Base-by-base conservation (phyloP, 805 yeast genomes). In the Saturnispora halmiae region DNA sequence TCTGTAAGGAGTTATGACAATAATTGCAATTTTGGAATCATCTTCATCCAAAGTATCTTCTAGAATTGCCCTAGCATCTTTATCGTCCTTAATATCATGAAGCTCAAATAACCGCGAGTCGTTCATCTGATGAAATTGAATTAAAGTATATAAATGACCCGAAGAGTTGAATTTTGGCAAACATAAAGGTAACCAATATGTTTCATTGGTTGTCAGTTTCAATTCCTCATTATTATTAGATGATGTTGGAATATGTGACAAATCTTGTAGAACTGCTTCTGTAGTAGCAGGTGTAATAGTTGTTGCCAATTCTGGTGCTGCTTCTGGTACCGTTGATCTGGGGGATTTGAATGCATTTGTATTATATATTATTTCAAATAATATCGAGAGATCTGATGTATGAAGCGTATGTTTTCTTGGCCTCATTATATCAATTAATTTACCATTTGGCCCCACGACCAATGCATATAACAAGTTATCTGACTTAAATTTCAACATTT, bases 131-230 rank as follows among this genome's bases (percentile, higher is more conserved):
- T 79, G 55, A 48, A 77, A 77, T 43, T 77, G 78, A 33, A 87
- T 82, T 52, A 82, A 85, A 10, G 86, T 77, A 54, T 92, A 83
- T 5, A 90, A 61, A 52, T 88, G 92, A 8, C 98, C 98, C 47
- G 78, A 77, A 2, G 85, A 64, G 54, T 92, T 90, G 65, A 90
- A 90, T 50, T 82, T 77, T 1, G 97, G 95, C 56, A 90, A 68
- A 59, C 98, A 90, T 1, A 90, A 68, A 0, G 98, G 98, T 10
- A 84, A 73, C 97, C 97, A 92, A 43, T 86, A 74, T 53, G 88
- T 96, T 49, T 82, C 82, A 42, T 67, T 54, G 49, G 72, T 46
- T 2, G 59, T 48, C 10, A 53, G 33, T 22, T 51, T 48, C 35
- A 49, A 43, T 3, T 31, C 32, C 3, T 29, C 50, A 7, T 31